Conservation (phyloP, 352 stramenopile genomes). For the Pythium phragmitis region DNA sequence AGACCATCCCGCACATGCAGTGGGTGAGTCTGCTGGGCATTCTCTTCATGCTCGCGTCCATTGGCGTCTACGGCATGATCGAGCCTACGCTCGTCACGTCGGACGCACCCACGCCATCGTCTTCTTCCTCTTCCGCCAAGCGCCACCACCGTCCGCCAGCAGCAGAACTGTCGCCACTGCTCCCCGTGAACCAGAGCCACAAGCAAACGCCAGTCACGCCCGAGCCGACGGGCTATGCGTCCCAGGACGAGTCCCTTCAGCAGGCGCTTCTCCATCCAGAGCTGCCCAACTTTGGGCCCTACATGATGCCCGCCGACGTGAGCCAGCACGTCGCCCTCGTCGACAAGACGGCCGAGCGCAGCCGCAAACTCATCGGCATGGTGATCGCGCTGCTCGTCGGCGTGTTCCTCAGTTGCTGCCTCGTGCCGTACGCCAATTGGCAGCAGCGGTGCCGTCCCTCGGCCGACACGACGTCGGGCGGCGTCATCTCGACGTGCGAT, state of each 20-base stretch:
- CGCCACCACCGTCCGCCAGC: background rate
- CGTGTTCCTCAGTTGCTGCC: constrained; percentile 67
- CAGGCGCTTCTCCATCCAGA: constrained; percentile 68
- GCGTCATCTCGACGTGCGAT: constrained; percentile 65
- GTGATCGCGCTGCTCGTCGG: constrained; percentile 65
- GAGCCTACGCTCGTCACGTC: constrained; percentile 51
- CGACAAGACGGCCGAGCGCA: constrained; percentile 50
- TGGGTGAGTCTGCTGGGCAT: constrained; percentile 65
- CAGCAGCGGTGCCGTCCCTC: constrained; percentile 55
- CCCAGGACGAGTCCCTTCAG: constrained; percentile 44
- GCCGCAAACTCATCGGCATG: constrained; percentile 59
- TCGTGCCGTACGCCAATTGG: constrained; percentile 81
- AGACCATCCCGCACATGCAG: constrained; percentile 60
- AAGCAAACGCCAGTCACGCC: background rate
- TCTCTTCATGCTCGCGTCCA: constrained; percentile 74
- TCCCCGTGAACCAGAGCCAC: constrained; percentile 14
- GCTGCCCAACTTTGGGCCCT: constrained; percentile 81
- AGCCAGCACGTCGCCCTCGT: constrained; percentile 56
- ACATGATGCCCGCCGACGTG: constrained; percentile 67
- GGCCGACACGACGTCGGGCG: constrained; percentile 17
- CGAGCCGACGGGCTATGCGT: background rate
- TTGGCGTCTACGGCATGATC: constrained; percentile 78
- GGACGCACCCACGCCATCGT: background rate
- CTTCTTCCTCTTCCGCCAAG: background rate
- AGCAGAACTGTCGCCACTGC: constrained; percentile 40